Evolutionary conservation across 352 stramenopile genomes (phyloP).

Genomic region (Phytophthora agathidicida): DNA sequence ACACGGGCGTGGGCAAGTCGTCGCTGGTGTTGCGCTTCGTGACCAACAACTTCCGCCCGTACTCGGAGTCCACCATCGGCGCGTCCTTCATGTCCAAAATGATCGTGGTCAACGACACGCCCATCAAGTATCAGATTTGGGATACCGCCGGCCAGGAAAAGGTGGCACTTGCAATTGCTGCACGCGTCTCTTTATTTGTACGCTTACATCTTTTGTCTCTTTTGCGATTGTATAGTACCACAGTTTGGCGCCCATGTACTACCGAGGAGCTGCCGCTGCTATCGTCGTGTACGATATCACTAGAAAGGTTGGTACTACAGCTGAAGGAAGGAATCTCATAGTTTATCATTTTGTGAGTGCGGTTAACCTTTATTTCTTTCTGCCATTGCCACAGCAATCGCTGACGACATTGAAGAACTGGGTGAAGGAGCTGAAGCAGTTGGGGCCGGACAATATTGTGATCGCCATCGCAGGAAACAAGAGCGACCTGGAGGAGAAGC

Average conservation of each 20-base stretch:
- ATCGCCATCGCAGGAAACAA: conserved; percentile 97
- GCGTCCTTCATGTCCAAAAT: conserved; percentile 98
- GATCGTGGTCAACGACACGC: conserved; percentile 91
- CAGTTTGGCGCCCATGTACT: conserved; percentile 98
- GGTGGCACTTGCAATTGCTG: conserved; percentile 34
- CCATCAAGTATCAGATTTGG: conserved; percentile 98
- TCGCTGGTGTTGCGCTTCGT: conserved; percentile 97
- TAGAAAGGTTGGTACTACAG: conserved; percentile 64
- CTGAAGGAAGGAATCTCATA: background rate
- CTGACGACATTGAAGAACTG: conserved; percentile 95
- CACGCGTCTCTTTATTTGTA: conserved; percentile 4
- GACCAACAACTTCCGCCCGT: conserved; percentile 96
- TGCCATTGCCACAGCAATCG: conserved; percentile 66
- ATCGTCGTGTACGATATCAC: conserved; percentile 99
- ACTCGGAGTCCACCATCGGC: conserved; percentile 97
- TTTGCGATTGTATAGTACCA: conserved; percentile 81
- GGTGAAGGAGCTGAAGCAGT: conserved; percentile 93
- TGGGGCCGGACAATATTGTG: conserved; percentile 94
- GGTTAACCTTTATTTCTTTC: background rate
- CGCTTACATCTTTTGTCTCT: conserved; percentile 2
- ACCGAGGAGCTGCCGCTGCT: conserved; percentile 95
- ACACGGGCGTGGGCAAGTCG: conserved; percentile 96
- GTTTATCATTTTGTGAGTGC: background rate
- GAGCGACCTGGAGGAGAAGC: conserved; percentile 90
- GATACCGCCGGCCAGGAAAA: conserved; percentile 98